phyloP scores from a whole-genome alignment of 768 basidiomycete genomes.

The Pleurotus pulmonarius region DNA sequence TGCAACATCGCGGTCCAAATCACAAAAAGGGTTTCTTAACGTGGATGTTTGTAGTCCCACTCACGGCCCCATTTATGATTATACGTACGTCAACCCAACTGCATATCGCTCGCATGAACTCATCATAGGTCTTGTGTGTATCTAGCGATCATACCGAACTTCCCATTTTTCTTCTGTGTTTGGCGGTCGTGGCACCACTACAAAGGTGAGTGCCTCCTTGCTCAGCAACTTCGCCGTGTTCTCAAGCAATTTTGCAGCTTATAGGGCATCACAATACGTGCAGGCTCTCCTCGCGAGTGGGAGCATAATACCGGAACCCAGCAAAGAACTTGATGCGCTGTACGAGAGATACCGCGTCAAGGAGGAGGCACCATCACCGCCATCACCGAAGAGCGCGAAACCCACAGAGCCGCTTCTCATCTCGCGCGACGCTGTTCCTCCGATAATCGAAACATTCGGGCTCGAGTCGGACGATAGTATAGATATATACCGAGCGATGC shows the following conservation, averaged over 20 bases:
- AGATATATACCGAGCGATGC: slow-evolving; percentile 62
- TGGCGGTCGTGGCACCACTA: slow-evolving; percentile 89
- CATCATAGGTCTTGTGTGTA: no score
- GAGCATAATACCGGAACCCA: slow-evolving; percentile 53
- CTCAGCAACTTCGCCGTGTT: no score
- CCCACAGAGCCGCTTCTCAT: slow-evolving; percentile 39
- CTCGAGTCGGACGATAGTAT: slow-evolving; percentile 40
- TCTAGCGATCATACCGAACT: slow-evolving; percentile 79
- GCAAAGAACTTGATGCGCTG: slow-evolving; percentile 50
- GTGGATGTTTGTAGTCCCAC: slow-evolving; percentile 64
- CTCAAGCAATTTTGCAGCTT: slow-evolving; percentile 50
- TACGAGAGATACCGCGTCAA: slow-evolving; percentile 33
- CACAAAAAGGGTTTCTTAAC: slow-evolving; percentile 64
- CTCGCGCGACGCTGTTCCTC: slow-evolving; percentile 48
- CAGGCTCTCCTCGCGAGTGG: slow-evolving; percentile 53
- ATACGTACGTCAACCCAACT: no score
- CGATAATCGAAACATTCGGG: slow-evolving; percentile 41
- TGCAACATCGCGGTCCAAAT: slow-evolving; percentile 52
- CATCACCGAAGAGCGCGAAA: slow-evolving; percentile 7
- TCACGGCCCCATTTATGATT: slow-evolving; percentile 74
- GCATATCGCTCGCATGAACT: no score
- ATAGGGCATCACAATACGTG: slow-evolving; percentile 67
- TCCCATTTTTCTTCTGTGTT: slow-evolving; percentile 81
- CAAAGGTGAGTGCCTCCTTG: no score
- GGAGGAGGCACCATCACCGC: slow-evolving; percentile 5